Evolutionary conservation across 805 yeast genomes (phyloP), one percentile per base, ranked within the genome.

Genomic region (Hanseniaspora pseudoguilliermondii): DNA sequence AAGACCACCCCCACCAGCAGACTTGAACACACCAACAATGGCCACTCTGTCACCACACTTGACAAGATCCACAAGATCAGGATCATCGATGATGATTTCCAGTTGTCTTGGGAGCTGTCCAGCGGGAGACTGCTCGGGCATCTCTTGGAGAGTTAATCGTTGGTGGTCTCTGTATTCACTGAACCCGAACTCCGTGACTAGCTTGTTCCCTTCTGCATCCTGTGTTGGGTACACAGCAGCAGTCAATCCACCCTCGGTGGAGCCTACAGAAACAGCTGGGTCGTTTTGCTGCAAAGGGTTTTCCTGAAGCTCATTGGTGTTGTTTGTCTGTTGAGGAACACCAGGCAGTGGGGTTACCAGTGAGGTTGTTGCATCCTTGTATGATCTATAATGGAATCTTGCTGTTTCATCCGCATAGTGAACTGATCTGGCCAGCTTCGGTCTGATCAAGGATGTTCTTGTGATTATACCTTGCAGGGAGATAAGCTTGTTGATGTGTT

Each of bases 101-200:
- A 93, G 78, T 2, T 95, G 83, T 63, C 97, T 77, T 42, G 98
- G 98, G 59, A 93, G 75, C 71, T 93, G 97, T 56, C 98, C 98
- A 0, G 97, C 95, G 16, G 97, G 98, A 0, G 97, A 97, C 59
- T 83, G 77, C 72, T 93, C 98, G 1, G 98, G 98, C 88, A 93
- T 86, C 71, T 93, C 98, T 69, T 93, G 98, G 39, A 93, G 84
- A 0, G 96, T 81, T 35, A 93, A 77, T 41, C 88, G 84, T 70
- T 93, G 98, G 66, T 91, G 96, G 70, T 93, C 98, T 60, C 73
- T 71, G 68, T 87, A 93, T 32, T 95, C 88, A 8, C 90, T 83
- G 65, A 82, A 85, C 1, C 98, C 98, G 65, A 87, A 93, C 68
- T 93, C 97, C 0, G 96, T 90, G 20, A 80, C 76, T 60, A 93